Evolutionary conservation across 768 basidiomycete species (phyloP).

Genomic region (Psilocybe cyanescens): DNA sequence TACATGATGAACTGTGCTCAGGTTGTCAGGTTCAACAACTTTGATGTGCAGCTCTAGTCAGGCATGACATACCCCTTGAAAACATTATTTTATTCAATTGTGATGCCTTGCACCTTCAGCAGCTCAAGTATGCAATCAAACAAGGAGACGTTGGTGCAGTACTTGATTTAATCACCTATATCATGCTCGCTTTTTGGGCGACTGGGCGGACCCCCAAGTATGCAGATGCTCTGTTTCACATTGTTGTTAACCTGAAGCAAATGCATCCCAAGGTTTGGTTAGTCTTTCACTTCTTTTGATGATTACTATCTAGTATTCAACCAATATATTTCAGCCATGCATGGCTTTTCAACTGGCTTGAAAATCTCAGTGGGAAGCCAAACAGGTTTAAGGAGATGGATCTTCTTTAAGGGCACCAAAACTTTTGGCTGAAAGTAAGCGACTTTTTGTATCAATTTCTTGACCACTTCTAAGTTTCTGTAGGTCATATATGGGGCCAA

Average conservation of each 20-base stretch:
- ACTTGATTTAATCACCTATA: conserved; percentile 15
- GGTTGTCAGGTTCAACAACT: conserved; percentile 9
- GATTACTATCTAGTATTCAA: background rate
- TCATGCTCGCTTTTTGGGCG: conserved; percentile 18
- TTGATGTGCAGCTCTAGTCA: background rate
- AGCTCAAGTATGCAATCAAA: conserved; percentile 19
- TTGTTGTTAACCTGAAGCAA: conserved; percentile 9
- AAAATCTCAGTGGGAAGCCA: conserved; percentile 16
- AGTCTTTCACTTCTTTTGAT: background rate
- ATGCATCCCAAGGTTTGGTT: conserved; percentile 20
- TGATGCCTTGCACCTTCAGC: conserved; percentile 13
- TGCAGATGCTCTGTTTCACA: conserved; percentile 19
- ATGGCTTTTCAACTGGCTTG: conserved; percentile 26
- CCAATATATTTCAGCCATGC: conserved; percentile 5
- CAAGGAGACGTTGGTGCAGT: conserved; percentile 19
- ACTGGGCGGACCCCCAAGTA: conserved; percentile 21
- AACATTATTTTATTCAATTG: conserved; percentile 21
- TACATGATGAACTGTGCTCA: conserved; percentile 16
- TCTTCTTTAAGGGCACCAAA: conserved; percentile 24
- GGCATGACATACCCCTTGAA: conserved; percentile 16
- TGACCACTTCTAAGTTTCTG: too few species aligned
- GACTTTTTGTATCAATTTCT: too few species aligned
- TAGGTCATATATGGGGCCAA: conserved; percentile 1
- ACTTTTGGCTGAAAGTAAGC: conserved; percentile 28
- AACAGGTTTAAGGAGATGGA: conserved; percentile 29